A percentile compares a stretch with the other conserved stretches of the same genome.
Evolutionary conservation across 2,329 filamentous ascomycete genomes (phyloP).

Genomic region (Herpotrichia juniperi): DNA sequence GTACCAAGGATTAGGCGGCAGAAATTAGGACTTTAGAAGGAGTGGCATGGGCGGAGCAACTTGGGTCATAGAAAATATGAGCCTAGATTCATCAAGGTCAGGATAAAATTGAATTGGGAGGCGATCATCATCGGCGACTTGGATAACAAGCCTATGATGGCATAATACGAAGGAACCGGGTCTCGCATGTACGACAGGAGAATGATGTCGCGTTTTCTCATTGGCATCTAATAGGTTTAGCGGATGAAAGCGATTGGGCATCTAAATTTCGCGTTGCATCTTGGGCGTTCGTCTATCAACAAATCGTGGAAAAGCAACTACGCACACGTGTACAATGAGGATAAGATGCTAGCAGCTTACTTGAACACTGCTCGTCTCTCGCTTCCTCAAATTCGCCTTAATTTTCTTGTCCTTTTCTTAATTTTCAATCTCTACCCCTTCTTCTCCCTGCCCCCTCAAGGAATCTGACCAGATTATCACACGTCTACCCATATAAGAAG

Average conservation of each 20-base stretch:
- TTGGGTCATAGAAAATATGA: not conserved
- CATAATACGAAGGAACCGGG: too few relatives aligned
- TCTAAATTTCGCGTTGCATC: not conserved
- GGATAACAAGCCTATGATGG: too few relatives aligned
- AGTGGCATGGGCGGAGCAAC: not conserved
- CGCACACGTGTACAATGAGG: not conserved
- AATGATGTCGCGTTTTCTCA: too few relatives aligned
- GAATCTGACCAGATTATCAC: too few relatives aligned
- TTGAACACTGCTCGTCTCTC: too few relatives aligned
- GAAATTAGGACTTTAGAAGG: conserved; percentile 70
- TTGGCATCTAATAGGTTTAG: not conserved
- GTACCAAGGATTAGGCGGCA: conserved; percentile 79
- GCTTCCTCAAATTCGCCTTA: not conserved
- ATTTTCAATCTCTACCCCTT: not conserved
- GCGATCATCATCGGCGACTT: too few relatives aligned
- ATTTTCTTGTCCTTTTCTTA: not conserved
- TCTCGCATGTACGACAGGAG: too few relatives aligned
- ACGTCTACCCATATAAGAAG: too few relatives aligned
- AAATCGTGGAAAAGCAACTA: not conserved
- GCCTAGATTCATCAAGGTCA: not conserved
- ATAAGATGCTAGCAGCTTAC: too few relatives aligned
- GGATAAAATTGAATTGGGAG: not conserved
- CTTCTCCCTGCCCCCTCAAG: not conserved
- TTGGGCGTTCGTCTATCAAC: not conserved
- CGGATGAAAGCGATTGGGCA: not conserved